Conservation (phyloP, 2,329 filamentous ascomycete species). For the Ophiostoma ulmi region DNA sequence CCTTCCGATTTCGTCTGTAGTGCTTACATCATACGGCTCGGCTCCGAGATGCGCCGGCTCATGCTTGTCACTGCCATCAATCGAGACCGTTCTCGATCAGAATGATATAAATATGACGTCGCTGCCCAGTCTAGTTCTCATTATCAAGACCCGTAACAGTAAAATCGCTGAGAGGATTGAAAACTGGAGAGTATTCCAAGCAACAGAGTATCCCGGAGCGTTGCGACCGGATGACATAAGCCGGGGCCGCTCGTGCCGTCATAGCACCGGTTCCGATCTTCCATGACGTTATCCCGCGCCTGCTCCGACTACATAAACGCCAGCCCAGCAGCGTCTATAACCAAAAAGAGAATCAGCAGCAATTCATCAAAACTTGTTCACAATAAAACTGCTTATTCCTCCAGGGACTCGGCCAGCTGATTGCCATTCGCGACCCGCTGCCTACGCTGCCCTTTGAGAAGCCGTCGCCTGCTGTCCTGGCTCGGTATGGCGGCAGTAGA, state of each 20-base stretch:
- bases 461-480: slow-evolving; percentile 24
- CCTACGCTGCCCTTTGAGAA: slow-evolving; percentile 32
- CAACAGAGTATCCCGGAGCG: background rate
- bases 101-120: background rate
- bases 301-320: background rate
- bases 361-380: background rate
- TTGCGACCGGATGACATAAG: background rate
- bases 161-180: background rate
- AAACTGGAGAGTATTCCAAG: background rate
- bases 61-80: background rate
- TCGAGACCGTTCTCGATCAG: background rate
- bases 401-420: slow-evolving; percentile 32
- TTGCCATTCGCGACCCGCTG: slow-evolving; percentile 36
- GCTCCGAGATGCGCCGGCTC: background rate
- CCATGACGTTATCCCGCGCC: background rate
- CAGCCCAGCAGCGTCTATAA: background rate
- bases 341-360: too few species aligned
- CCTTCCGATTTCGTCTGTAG: background rate
- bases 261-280: background rate
- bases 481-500: slow-evolving; percentile 28
- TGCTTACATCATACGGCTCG: background rate
- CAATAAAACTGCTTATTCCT: background rate
- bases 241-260: background rate
- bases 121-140: background rate
- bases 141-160: background rate